These are phyloP conservation scores for Aspergillus neoniger DNA, from an alignment of 2,329 filamentous ascomycete genomes.

Conservation along the genomic window DNA sequence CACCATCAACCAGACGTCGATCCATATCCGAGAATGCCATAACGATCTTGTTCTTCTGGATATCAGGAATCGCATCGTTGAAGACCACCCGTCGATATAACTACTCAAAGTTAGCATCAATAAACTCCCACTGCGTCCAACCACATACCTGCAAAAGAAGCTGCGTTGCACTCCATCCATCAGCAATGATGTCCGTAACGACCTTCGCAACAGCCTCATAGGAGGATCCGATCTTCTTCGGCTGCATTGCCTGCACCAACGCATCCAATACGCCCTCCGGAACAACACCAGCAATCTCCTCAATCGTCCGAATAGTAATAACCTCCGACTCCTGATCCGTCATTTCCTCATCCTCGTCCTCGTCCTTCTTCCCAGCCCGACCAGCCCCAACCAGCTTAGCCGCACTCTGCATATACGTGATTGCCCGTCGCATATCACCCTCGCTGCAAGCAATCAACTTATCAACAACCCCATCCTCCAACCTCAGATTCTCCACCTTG, in stretches of 20 bases:
- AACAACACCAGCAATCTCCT: slow-evolving; percentile 96
- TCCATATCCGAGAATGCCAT: slow-evolving; percentile 90
- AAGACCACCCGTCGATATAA: slow-evolving; percentile 75
- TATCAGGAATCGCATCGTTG: slow-evolving; percentile 79
- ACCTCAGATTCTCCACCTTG: slow-evolving; percentile 68
- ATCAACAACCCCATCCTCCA: slow-evolving; percentile 79
- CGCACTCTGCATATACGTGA: slow-evolving; percentile 95
- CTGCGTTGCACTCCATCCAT: slow-evolving; percentile 95
- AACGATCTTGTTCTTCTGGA: slow-evolving; percentile 88
- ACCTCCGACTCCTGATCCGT: slow-evolving; percentile 52
- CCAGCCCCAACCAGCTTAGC: slow-evolving; percentile 77
- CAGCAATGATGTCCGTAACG: slow-evolving; percentile 87
- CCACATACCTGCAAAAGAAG: slow-evolving; percentile 72
- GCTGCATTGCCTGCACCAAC: slow-evolving; percentile 75
- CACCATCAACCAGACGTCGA: slow-evolving; percentile 89
- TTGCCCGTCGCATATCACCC: slow-evolving; percentile 92
- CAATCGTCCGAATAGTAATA: slow-evolving; percentile 77
- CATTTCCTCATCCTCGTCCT: slow-evolving; percentile 62
- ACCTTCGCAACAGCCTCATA: slow-evolving; percentile 76
- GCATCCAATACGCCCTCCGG: slow-evolving; percentile 70
- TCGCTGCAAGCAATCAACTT: slow-evolving; percentile 85
- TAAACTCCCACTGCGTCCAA: not conserved
- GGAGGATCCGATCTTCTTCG: slow-evolving; percentile 61
- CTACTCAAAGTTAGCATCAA: slow-evolving; percentile 18
- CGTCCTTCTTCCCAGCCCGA: slow-evolving; percentile 47